Conservation (phyloP, 2,329 filamentous ascomycete genomes). For the Ophiostoma quercus region DNA sequence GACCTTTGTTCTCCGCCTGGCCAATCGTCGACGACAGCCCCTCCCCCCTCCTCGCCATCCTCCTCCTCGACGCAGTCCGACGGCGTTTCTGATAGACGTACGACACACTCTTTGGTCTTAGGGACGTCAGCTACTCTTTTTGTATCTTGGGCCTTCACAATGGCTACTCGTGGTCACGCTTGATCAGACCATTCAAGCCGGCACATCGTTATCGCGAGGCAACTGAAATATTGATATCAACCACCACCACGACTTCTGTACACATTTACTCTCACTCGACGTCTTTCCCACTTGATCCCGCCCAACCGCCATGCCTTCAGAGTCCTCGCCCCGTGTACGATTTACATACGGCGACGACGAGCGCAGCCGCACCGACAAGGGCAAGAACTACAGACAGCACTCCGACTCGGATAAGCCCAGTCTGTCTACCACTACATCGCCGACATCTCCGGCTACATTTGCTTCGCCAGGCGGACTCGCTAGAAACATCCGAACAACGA, state of each 20-base stretch:
- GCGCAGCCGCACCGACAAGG: conserved; percentile 39
- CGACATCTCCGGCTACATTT: conserved; percentile 41
- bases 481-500: conserved; percentile 38
- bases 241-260: background rate
- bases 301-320: conserved; percentile 36
- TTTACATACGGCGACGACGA: conserved; percentile 50
- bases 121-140: background rate
- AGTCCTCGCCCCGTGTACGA: conserved; percentile 53
- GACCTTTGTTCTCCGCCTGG: conserved; percentile 2
- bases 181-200: conserved; percentile 16
- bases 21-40: conserved; percentile 1
- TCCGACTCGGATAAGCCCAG: conserved; percentile 39
- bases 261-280: background rate
- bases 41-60: background rate
- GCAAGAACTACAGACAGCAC: conserved; percentile 37
- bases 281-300: background rate
- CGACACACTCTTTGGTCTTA: background rate
- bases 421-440: conserved; percentile 39
- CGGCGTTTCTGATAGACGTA: background rate
- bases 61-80: background rate
- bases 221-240: background rate
- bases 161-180: conserved; percentile 22
- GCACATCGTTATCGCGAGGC: background rate
- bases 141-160: conserved; percentile 11
- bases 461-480: conserved; percentile 40